A percentile compares a stretch with the other conserved stretches of the same genome.
These are phyloP conservation scores for Turritis glabra DNA, from an alignment of 345 rosid species.

Conservation along the genomic window DNA sequence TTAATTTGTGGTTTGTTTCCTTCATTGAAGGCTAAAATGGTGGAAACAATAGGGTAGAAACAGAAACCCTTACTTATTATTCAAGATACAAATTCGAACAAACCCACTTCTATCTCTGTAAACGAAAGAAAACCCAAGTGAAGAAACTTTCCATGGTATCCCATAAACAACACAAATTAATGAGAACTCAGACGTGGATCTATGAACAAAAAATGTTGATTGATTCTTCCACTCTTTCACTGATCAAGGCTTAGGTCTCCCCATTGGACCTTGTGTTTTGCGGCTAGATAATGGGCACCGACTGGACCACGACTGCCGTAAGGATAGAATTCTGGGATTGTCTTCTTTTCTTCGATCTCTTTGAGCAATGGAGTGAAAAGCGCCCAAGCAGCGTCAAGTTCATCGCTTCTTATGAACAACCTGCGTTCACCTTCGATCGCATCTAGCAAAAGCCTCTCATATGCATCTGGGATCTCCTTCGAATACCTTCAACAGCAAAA, in stretches of 20 bases:
- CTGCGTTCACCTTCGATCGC: conserved; percentile 96
- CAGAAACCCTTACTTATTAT: conserved; percentile 2
- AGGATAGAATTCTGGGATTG: conserved; percentile 82
- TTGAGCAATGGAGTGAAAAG: conserved; percentile 80
- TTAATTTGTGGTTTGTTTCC: background rate
- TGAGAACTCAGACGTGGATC: conserved; percentile 16
- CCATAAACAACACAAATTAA: background rate
- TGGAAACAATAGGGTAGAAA: background rate
- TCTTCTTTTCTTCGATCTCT: conserved; percentile 82
- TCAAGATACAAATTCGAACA: conserved; percentile 1
- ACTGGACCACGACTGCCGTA: conserved; percentile 98
- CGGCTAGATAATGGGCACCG: conserved; percentile 97
- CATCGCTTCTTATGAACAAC: conserved; percentile 91
- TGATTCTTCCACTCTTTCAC: conserved; percentile 28
- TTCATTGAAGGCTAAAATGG: background rate
- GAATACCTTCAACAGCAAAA: conserved; percentile 55
- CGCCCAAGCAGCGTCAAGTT: conserved; percentile 91
- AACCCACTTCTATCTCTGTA: background rate
- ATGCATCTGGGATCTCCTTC: conserved; percentile 96
- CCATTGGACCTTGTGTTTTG: conserved; percentile 90
- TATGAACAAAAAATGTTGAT: conserved; percentile 11
- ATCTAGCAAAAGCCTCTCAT: conserved; percentile 93
- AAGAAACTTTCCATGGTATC: background rate
- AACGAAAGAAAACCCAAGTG: background rate
- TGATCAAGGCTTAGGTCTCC: conserved; percentile 72